Evolutionary conservation across 495 filamentous ascomycete species (phyloP).

Genomic region (Aspergillus haitiensis): DNA sequence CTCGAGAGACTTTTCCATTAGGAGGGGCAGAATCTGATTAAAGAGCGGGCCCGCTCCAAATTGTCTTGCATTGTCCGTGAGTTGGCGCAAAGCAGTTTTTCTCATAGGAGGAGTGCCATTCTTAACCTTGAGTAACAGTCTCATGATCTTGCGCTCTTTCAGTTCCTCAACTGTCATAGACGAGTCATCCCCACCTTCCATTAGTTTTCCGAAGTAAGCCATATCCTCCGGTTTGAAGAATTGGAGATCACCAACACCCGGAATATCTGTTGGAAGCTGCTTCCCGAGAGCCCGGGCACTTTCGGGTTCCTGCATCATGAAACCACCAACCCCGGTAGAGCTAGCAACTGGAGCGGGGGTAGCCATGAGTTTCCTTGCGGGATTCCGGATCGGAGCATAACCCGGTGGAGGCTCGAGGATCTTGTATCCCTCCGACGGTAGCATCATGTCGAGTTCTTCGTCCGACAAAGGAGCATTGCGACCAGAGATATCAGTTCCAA

Average conservation of each 20-base stretch:
- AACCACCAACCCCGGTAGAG: conserved; percentile 69
- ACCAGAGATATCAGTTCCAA: conserved; percentile 78
- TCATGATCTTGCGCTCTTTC: conserved; percentile 98
- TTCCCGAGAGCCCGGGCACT: conserved; percentile 78
- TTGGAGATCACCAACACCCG: conserved; percentile 93
- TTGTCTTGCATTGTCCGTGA: conserved; percentile 96
- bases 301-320: conserved; percentile 97
- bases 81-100: conserved; percentile 96
- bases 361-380: conserved; percentile 74
- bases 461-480: conserved; percentile 82
- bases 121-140: conserved; percentile 96
- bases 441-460: conserved; percentile 89
- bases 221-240: conserved; percentile 99
- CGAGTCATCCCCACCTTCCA: conserved; percentile 92
- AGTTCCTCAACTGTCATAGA: conserved; percentile 89
- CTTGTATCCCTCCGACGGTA: conserved; percentile 89
- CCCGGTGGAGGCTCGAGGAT: conserved; percentile 90
- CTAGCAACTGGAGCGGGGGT: conserved; percentile 67
- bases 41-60: conserved; percentile 95
- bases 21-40: conserved; percentile 93
- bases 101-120: conserved; percentile 99
- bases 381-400: conserved; percentile 79
- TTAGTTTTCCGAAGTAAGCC: conserved; percentile 97
- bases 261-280: conserved; percentile 93
- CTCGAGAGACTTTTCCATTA: conserved; percentile 98